Base-by-base conservation (phyloP, 1,139 yeast species). In the Candida labiduridarum region DNA sequence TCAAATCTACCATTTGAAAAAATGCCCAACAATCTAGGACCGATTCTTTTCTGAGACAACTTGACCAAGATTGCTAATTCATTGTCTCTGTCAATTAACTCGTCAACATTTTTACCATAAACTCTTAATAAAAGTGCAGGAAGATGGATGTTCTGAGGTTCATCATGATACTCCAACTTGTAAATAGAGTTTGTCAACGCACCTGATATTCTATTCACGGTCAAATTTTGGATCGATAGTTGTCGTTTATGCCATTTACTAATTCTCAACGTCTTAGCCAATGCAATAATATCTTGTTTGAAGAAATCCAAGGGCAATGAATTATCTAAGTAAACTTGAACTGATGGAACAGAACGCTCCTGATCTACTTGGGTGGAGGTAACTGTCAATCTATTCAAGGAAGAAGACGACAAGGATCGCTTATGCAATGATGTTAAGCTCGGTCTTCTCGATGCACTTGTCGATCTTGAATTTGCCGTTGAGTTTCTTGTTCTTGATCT, bases 101-200 rank as follows among this genome's bases (percentile, higher is more conserved):
- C 82, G 49, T 85, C 96, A 4, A 86, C 96, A 62, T 91, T 90
- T 42, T 89, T 88, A n/a, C 99, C 99, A 61, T 91, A 94, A 10
- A 94, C 84, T 57, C 99, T 74, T 54, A 94, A 71, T 46, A 94
- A 72, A 41, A 94, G 70, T 52, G 70, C 67, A 48, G 69, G 88
- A 36, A 71, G 65, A 30, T 56, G 59, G 25, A 67, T 46, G 46
- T 62, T 61, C 38, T 62, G 66, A 16, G 57, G 57, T 9, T 54
- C 52, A 55, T 73, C 74, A 50, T 57, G 60, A 54, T 74, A 80
- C 49, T 78, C 76, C 6, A 91, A 79, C 59, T 84, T 83, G 67
- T 88, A 91, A 49, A 94, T 89, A 29, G 95, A 87, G 65, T 94
- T 94, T 27, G 99, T 94, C 65, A 94, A 77, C 0, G 99, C 99